Evolutionary conservation across 1,284 basidiomycete species (phyloP), one percentile per base, ranked within the genome.

Genomic region (Rugiboletus extremiorientalis): DNA sequence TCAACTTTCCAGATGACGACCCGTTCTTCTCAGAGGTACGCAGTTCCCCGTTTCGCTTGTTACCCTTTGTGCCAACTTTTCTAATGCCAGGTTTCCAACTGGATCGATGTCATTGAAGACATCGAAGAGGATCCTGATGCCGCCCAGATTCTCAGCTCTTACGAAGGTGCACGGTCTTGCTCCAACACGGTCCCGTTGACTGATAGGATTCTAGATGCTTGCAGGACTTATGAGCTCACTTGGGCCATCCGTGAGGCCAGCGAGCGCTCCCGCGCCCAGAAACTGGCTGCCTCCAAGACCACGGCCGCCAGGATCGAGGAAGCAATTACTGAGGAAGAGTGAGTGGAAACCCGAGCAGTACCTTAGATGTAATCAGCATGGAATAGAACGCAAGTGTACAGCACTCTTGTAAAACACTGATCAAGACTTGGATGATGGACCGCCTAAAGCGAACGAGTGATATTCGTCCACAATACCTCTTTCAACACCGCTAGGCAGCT

Each of bases 171-270:
- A 71, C 22, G 44, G 55, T 51, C 27, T 44, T 34, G 7, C 25
- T 38, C 27, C 27, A 41, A 23, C 33, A 37, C 16, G 31, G 16
- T 49, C 25, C 50, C 53, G 23, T 52, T 58, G 54, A 56, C 53
- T 62, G 27, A 63, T 11, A 40, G 52, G 7, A 58, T 60, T 59
- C 59, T 72, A 88, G 94, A 96, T 76, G 92, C 93, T 27, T 88
- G 87, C 67, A 88, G 85, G 76, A 88, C 92, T 14, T 96, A 96
- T 65, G 87, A 94, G 69, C 79, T 94, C 56, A 91, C 91, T 40
- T 92, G 91, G 91, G 90, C 92, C 27, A 94, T 94, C 68, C 86
- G 91, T 48, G 78, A 83, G 60, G 89, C 91, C 30, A 85, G 85
- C 63, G 91, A 94, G 72, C 77, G 75, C 40, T 83, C 82, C 50